These are phyloP conservation scores for Kodamaea neixiangensis DNA, from an alignment of 805 yeast genomes.

Conservation along the genomic window DNA sequence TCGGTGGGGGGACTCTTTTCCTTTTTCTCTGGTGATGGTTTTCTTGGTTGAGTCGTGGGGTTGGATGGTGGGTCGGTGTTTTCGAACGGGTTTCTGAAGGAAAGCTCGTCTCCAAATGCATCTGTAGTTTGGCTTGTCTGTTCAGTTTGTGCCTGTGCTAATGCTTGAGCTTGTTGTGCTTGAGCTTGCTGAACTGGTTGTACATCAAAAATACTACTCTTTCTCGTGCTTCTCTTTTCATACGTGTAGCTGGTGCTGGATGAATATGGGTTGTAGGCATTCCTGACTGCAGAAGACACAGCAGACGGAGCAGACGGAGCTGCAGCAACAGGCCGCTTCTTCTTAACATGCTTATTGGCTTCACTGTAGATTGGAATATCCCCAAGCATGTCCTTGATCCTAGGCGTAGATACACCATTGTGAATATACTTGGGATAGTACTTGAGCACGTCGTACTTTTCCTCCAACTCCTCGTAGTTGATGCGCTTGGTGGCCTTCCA, in stretches of 20 bases:
- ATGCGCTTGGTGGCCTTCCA: conserved; percentile 20
- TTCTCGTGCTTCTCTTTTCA: conserved; percentile 5
- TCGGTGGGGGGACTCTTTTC: conserved; percentile 3
- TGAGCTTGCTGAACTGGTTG: neutral
- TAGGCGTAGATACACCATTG: conserved; percentile 40
- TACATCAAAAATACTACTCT: conserved; percentile 4
- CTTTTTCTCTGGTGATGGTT: neutral
- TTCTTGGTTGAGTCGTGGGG: neutral
- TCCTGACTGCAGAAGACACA: neutral
- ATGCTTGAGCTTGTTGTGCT: neutral
- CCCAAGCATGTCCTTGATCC: conserved; percentile 31
- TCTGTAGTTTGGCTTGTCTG: conserved; percentile 9
- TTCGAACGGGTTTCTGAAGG: conserved; percentile 22
- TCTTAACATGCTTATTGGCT: conserved; percentile 34
- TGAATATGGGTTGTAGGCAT: conserved; percentile 4
- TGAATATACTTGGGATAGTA: conserved; percentile 42
- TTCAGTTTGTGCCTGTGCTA: neutral
- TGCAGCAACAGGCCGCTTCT: conserved; percentile 14
- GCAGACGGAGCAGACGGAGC: neutral
- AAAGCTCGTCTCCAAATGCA: conserved; percentile 11
- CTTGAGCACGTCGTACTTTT: conserved; percentile 34
- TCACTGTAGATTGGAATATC: conserved; percentile 44
- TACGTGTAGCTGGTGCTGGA: conserved; percentile 7
- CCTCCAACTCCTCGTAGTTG: conserved; percentile 39
- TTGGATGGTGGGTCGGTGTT: neutral